A percentile compares a stretch with the other conserved stretches of the same genome.
Conservation (phyloP, 768 basidiomycete genomes). For the Hypsizygus marmoreus region DNA sequence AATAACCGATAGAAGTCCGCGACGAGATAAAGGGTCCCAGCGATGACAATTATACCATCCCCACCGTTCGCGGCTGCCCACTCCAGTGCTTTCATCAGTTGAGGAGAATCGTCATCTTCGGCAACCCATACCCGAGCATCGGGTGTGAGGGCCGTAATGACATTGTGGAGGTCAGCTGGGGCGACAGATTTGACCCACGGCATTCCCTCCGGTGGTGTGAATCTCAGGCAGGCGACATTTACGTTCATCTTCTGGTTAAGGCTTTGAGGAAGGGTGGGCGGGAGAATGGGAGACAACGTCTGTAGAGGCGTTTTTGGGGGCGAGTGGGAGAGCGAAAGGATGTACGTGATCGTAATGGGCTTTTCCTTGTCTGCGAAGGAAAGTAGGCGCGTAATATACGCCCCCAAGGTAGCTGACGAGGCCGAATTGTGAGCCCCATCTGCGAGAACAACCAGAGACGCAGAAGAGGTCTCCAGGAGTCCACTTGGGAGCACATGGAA, state of each 20-base stretch:
- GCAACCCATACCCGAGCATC: slow-evolving; percentile 49
- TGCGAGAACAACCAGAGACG: slow-evolving; percentile 55
- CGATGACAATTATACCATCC: slow-evolving; percentile 64
- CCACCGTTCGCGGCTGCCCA: slow-evolving; percentile 53
- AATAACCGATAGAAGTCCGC: slow-evolving; percentile 84
- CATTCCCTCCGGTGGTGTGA: slow-evolving; percentile 87
- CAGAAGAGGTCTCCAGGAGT: slow-evolving; percentile 15
- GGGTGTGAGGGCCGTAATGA: slow-evolving; percentile 44
- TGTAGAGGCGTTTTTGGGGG: slow-evolving; percentile 80
- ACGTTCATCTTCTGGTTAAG: slow-evolving; percentile 33
- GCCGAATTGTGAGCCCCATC: slow-evolving; percentile 96
- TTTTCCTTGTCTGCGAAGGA: slow-evolving; percentile 17
- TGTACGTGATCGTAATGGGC: slow-evolving; percentile 56
- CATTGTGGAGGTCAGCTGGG: slow-evolving; percentile 48
- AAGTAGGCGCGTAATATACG: slow-evolving; percentile 55
- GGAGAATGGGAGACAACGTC: slow-evolving; percentile 70
- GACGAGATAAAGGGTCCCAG: slow-evolving; percentile 93
- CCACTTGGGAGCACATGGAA: slow-evolving; percentile 47
- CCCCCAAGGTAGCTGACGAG: slow-evolving; percentile 65
- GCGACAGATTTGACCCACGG: slow-evolving; percentile 83
- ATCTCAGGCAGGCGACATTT: slow-evolving; percentile 57
- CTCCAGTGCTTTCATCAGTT: slow-evolving; percentile 35
- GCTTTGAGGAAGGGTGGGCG: slow-evolving; percentile 31
- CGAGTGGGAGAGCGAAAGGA: slow-evolving; percentile 83
- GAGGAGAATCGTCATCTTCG: slow-evolving; percentile 21